Conservation (phyloP, 2,329 filamentous ascomycete genomes). For the Penicillium sp. region DNA sequence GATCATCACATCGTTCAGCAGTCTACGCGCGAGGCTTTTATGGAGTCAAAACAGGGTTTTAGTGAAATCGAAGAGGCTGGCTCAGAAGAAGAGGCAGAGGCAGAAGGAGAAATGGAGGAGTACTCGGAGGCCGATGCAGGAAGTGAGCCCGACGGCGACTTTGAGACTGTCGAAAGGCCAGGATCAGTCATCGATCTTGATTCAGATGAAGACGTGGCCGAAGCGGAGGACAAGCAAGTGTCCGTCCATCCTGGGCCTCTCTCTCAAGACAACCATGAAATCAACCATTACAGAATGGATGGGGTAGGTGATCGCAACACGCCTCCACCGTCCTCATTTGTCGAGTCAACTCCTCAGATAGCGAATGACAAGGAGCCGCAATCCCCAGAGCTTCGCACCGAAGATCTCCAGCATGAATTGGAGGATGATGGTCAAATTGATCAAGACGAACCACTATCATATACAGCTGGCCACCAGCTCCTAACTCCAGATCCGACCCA, state of each 20-base stretch:
- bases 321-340: background rate
- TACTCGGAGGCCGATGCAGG: background rate
- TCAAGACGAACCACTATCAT: background rate
- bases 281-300: slow-evolving; percentile 17
- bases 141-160: background rate
- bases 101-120: background rate
- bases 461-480: slow-evolving; percentile 16
- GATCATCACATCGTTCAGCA: slow-evolving; percentile 10
- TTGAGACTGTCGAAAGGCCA: background rate
- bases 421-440: background rate
- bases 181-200: slow-evolving; percentile 1
- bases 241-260: background rate
- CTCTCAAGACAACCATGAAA: background rate
- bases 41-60: background rate
- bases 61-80: background rate
- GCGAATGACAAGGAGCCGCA: background rate
- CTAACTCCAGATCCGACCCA: slow-evolving; percentile 31
- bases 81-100: background rate
- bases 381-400: background rate
- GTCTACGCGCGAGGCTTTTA: background rate
- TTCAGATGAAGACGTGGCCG: background rate
- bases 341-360: background rate
- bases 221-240: background rate
- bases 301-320: slow-evolving; percentile 13
- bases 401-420: background rate